Percentiles rank a stretch among this genome's conserved stretches.
These are phyloP conservation scores for Fusarium pilosicola DNA, from an alignment of 2,329 filamentous ascomycete genomes.

Conservation along the genomic window DNA sequence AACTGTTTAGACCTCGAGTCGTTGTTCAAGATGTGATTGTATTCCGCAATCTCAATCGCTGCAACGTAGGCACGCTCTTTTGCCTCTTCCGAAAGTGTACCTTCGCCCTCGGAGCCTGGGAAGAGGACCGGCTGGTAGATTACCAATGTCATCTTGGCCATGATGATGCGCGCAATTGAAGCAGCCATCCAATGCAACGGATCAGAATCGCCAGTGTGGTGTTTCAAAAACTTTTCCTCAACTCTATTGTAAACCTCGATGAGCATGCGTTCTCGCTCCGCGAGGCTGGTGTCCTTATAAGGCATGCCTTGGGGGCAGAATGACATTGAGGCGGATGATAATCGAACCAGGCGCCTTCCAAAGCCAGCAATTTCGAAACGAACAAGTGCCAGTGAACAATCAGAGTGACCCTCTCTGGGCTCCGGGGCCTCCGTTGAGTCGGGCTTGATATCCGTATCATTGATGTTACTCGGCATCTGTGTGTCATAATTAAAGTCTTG, in stretches of 20 bases:
- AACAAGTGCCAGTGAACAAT: conserved; percentile 60
- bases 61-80: conserved; percentile 77
- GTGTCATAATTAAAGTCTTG: conserved; percentile 58
- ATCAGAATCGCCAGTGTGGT: conserved; percentile 60
- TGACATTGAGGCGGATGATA: conserved; percentile 48
- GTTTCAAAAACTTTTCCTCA: conserved; percentile 63
- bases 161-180: conserved; percentile 74
- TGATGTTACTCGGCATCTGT: conserved; percentile 60
- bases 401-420: conserved; percentile 62
- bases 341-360: conserved; percentile 49
- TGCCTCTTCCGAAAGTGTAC: conserved; percentile 67
- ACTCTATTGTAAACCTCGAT: conserved; percentile 63
- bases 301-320: conserved; percentile 44
- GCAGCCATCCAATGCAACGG: conserved; percentile 74
- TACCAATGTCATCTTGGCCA: conserved; percentile 82
- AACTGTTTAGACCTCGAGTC: conserved; percentile 61
- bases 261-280: conserved; percentile 57
- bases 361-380: conserved; percentile 62
- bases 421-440: conserved; percentile 58
- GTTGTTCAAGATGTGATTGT: conserved; percentile 71
- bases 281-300: conserved; percentile 41
- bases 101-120: conserved; percentile 63
- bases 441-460: conserved; percentile 59
- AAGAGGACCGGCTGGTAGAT: conserved; percentile 79
- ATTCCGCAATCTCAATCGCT: conserved; percentile 78